Evolutionary conservation across 2,329 filamentous ascomycete genomes (phyloP).

Genomic region (Penicillium brasilianum): DNA sequence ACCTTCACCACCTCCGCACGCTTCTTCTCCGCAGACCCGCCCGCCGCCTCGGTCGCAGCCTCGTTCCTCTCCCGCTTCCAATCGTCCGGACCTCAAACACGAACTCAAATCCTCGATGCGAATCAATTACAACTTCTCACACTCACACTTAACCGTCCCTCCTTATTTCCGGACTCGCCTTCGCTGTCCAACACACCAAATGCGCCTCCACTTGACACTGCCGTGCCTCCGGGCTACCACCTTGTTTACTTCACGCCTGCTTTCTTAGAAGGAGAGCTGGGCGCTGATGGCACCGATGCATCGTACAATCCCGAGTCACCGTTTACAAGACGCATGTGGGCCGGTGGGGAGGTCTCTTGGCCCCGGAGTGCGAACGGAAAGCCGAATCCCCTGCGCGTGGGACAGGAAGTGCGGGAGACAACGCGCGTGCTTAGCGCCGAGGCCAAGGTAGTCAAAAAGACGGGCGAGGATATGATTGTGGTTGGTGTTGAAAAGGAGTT

Average conservation of each 20-base stretch:
- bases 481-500: conserved; percentile 68
- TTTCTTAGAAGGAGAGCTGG: conserved; percentile 60
- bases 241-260: conserved; percentile 67
- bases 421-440: conserved; percentile 61
- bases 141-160: conserved; percentile 60
- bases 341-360: conserved; percentile 65
- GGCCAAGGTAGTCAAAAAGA: conserved; percentile 60
- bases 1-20: conserved; percentile 9
- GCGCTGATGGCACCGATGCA: conserved; percentile 64
- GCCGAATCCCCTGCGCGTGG: conserved; percentile 55
- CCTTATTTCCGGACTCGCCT: conserved; percentile 47
- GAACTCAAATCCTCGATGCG: conserved; percentile 61
- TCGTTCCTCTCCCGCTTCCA: conserved; percentile 52
- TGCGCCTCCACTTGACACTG: conserved; percentile 51
- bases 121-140: conserved; percentile 68
- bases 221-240: conserved; percentile 65
- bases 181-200: conserved; percentile 45
- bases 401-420: conserved; percentile 61
- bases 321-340: conserved; percentile 71
- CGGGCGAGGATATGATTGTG: conserved; percentile 66
- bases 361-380: conserved; percentile 35
- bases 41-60: conserved; percentile 42
- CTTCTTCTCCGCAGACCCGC: conserved; percentile 26
- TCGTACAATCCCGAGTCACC: conserved; percentile 64
- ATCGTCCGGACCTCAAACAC: conserved; percentile 48